A percentile compares a stretch with the other conserved stretches of the same genome.
Evolutionary conservation across 2,329 filamentous ascomycete genomes (phyloP).

Genomic region (Diaporthe helianthi): DNA sequence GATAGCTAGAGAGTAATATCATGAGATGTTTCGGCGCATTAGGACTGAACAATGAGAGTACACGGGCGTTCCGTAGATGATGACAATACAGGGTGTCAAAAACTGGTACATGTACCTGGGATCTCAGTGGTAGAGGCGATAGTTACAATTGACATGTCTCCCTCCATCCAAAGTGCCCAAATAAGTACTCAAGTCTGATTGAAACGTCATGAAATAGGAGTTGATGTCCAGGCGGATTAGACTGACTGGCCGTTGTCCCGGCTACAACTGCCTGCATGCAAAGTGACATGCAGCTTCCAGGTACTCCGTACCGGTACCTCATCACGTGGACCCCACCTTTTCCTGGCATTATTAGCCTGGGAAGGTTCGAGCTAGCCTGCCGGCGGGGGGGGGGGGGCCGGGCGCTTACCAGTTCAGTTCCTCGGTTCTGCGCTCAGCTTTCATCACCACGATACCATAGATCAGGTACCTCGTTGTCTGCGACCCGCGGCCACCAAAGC

Average conservation of each 20-base stretch:
- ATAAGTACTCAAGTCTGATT: not conserved
- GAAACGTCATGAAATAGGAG: not conserved
- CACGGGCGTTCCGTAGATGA: constrained; percentile 11
- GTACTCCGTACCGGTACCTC: not conserved
- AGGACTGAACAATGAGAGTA: constrained; percentile 7
- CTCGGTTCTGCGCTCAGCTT: constrained; percentile 27
- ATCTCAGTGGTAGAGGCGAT: constrained; percentile 21
- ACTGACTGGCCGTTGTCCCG: not conserved
- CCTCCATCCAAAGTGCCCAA: not conserved
- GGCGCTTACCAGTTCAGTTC: constrained; percentile 27
- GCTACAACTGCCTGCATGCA: not conserved
- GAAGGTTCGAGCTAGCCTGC: constrained; percentile 8
- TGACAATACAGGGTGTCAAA: constrained; percentile 17
- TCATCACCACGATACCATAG: constrained; percentile 23
- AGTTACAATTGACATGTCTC: constrained; percentile 5
- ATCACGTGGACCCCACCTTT: constrained; percentile 18
- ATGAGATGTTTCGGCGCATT: not conserved
- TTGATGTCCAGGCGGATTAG: not conserved
- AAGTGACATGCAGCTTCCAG: not conserved
- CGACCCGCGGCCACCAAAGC: constrained; percentile 7
- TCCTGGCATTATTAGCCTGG: not conserved
- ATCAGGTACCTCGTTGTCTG: constrained; percentile 23
- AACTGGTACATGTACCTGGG: constrained; percentile 13
- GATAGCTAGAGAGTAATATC: constrained; percentile 29
- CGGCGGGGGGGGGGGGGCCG: constrained; percentile 11